phyloP scores from a whole-genome alignment of 148 eudicot genomes.

The Chenopodium album region DNA sequence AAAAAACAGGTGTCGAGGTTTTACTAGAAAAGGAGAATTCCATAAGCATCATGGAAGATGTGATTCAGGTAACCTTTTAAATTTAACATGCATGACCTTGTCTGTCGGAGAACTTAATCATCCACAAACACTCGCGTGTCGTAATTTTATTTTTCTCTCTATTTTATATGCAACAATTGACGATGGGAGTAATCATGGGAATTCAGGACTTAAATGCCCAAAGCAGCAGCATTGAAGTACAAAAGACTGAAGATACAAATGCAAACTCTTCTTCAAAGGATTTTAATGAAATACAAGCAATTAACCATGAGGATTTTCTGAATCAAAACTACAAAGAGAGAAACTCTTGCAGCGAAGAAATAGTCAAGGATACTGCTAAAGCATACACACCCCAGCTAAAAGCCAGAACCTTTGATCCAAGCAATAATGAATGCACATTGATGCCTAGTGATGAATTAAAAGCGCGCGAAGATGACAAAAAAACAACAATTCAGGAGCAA shows the following conservation, averaged over 20 bases:
- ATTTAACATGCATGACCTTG: background rate
- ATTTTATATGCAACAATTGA: background rate
- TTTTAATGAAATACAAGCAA: background rate
- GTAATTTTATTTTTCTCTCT: background rate
- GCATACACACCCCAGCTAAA: background rate
- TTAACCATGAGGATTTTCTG: background rate
- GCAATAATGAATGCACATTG: background rate
- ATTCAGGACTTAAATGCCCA: slow-evolving; percentile 5
- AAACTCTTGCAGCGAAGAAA: background rate
- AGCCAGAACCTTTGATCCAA: background rate
- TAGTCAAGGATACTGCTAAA: background rate
- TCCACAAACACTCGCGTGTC: background rate
- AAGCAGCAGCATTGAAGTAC: slow-evolving; percentile 1
- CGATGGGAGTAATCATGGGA: background rate
- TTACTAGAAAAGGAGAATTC: background rate
- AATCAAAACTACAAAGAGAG: background rate
- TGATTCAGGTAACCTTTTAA: background rate
- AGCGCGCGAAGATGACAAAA: background rate
- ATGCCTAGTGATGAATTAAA: background rate
- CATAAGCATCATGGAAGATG: background rate
- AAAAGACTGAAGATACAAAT: background rate
- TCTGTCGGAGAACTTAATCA: background rate
- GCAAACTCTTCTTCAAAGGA: background rate
- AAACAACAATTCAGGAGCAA: background rate
- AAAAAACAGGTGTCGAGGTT: background rate